Conservation (phyloP, 2,329 filamentous ascomycete species). For the Laburnicola sp. region DNA sequence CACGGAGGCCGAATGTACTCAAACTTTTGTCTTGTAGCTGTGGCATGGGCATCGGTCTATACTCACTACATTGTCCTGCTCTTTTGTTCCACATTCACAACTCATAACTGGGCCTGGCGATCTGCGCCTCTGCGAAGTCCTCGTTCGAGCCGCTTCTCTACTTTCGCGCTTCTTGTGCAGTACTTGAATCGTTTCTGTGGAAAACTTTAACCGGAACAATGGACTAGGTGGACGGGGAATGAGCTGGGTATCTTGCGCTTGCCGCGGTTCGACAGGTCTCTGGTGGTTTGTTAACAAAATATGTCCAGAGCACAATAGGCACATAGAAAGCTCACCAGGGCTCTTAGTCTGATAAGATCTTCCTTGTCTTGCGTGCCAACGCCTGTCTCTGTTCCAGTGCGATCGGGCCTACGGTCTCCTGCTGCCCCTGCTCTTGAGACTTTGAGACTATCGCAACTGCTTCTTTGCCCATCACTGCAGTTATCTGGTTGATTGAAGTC, state of each 20-base stretch:
- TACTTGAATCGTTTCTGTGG: background rate
- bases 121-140: background rate
- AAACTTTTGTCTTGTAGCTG: no score
- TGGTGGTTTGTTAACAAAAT: background rate
- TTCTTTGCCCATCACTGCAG: no score
- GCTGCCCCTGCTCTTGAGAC: background rate
- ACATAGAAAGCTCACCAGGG: background rate
- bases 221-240: background rate
- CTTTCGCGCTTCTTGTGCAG: background rate
- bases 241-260: conserved; percentile 3
- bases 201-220: background rate
- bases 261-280: background rate
- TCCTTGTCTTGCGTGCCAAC: conserved; percentile 1
- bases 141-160: background rate
- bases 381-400: no score
- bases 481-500: background rate
- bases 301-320: background rate
- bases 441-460: no score
- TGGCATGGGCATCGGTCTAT: no score
- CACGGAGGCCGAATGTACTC: no score
- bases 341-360: background rate
- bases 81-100: conserved; percentile 3
- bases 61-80: background rate
- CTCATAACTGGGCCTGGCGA: background rate
- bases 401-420: no score